Evolutionary conservation across 164 flowering plant genomes (phyloP), one percentile per base, ranked within the genome.

Genomic region (Sextonia rubra): DNA sequence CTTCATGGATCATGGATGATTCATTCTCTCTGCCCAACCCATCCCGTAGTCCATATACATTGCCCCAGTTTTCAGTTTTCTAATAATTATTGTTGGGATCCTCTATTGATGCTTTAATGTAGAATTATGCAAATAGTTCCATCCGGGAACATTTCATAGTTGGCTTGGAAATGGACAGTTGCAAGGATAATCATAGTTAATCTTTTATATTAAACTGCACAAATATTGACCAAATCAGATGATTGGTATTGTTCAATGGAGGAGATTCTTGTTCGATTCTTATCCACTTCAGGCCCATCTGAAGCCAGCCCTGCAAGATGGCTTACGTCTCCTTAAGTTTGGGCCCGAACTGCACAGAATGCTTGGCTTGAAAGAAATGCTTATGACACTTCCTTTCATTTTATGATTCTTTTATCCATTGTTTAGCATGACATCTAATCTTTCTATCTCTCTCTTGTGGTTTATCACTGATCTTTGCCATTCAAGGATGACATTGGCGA

Each of bases 401-500:
- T 3, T 4, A 52, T 17, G 58, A 52, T 52, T 12, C n/a, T 3
- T 52, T 5, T 52, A 52, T 17, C 3, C 14, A 4, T 52, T 52
- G 44, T 8, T 7, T 37, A 37, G n/a, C 58, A 52, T 52, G 20
- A 52, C 3, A 3, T 2, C n/a, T 5, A 52, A 20, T 52, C n/a
- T 52, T 52, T 52, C n/a, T 14, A 52, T 3, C 18, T 14, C 20
- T 14, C 4, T 14, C 20, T 14, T 0, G 0, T 64, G 1, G 14
- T 14, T 64, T 64, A 27, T 18, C 3, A 22, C 1, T 60, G 64
- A 14, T 66, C 7, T 76, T 15, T 62, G 78, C 49, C 25, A 69
- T 58, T 77, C 56, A 74, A 93, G 98, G 97, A 93, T 82, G 98
- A 93, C 74, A 89, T 93, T 55, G 98, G 97, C 4, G 98, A 91